Evolutionary conservation across 176 grass and related monocot species (phyloP).

Genomic region (Zoysia japonica): DNA sequence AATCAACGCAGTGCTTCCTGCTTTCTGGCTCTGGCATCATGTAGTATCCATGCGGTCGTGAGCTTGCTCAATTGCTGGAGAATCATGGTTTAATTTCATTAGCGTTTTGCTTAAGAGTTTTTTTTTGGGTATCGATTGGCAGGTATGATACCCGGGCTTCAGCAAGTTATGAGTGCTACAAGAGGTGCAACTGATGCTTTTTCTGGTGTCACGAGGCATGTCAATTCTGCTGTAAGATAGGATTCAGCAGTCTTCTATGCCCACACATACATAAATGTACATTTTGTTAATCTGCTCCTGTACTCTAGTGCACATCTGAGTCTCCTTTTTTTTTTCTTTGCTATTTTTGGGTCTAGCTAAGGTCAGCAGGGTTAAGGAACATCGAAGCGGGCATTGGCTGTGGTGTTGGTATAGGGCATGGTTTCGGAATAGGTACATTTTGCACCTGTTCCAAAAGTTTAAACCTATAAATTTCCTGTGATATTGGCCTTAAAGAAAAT

Average conservation of each 20-base stretch:
- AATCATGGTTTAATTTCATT: constrained; percentile 19
- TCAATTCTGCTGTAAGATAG: constrained; percentile 73
- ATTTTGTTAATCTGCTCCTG: constrained; percentile 9
- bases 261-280: neutral
- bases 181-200: constrained; percentile 89
- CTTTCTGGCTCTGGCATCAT: neutral
- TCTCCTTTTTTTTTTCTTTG: neutral
- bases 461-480: neutral
- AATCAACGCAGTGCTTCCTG: neutral
- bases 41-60: neutral
- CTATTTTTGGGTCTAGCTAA: constrained; percentile 51
- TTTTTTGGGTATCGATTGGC: constrained; percentile 21
- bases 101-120: constrained; percentile 4
- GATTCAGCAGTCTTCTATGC: neutral
- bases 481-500: neutral
- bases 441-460: constrained; percentile 19
- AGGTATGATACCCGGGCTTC: constrained; percentile 86
- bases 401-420: constrained; percentile 86
- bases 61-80: neutral
- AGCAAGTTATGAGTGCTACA: constrained; percentile 86
- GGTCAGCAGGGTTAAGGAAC: constrained; percentile 69
- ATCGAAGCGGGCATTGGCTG: constrained; percentile 90
- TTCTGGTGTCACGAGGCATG: constrained; percentile 77
- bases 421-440: constrained; percentile 85
- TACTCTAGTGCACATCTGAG: constrained; percentile 16